Base-by-base conservation (phyloP, 441 rosid species). In the Pelargonium hybrid region DNA sequence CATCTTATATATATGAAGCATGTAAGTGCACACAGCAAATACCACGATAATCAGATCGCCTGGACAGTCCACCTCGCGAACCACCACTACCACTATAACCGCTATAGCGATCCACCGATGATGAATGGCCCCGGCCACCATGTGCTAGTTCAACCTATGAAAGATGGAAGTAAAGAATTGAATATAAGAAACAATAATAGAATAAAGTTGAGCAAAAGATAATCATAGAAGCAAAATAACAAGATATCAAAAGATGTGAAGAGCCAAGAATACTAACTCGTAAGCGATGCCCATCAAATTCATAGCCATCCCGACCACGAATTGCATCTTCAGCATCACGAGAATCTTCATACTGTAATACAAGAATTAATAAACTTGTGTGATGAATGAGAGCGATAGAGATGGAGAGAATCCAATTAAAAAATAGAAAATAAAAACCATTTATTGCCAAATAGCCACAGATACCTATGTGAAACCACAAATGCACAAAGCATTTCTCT, bases 311-410 rank as follows among this genome's bases (percentile, higher is more conserved):
- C 1, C 97, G 87, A 63, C 95, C 97, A 45, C 75, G 76, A 65
- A 93, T 85, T 20, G 98, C 98, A 82, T 93, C 96, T 70, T 91
- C 96, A 66, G 98, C 98, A 80, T 91, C 97, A 54, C 91, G 96
- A 63, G 85, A 80, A 82, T 93, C 96, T 79, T 88, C 93, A 78
- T 87, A 93, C 97, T 93, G 72, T 54, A 21, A 18, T 7, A 20
- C 74, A 83, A 68, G 31, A 21, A 54, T 73, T 48, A 29, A 5
- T 74, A 70, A 61, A 7, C 45, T 66, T 7, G 17, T 56, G 21
- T 56, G 20, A 56, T 56, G 9, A 8, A 56, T 56, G 8, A 56
- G 21, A 56, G 7, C 4, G 10, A 7, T 6, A 18, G 26, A 15
- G 8, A 9, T 23, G 7, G 25, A 18, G 21, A 56, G 20, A 9